A percentile compares a stretch with the other conserved stretches of the same genome.
These are phyloP conservation scores for Biancaea sappan DNA, from an alignment of 306 rosid genomes.

Conservation along the genomic window DNA sequence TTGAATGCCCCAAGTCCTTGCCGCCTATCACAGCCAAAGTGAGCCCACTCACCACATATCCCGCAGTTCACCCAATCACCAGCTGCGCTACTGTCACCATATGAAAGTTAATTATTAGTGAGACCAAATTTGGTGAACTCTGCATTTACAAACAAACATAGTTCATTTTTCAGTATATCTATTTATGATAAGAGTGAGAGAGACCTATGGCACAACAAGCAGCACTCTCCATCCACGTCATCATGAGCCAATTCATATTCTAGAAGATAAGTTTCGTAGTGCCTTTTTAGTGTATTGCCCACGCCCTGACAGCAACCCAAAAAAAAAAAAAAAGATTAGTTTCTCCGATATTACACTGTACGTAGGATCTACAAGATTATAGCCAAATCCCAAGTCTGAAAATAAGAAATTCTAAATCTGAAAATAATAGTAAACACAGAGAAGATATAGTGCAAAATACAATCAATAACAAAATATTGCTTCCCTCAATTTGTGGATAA, in stretches of 20 bases:
- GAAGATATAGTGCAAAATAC: background rate
- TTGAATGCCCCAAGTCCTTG: slow-evolving; percentile 97
- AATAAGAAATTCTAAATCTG: background rate
- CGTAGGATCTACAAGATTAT: slow-evolving; percentile 3
- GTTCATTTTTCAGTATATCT: background rate
- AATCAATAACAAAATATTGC: background rate
- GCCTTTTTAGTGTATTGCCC: slow-evolving; percentile 93
- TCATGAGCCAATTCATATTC: slow-evolving; percentile 96
- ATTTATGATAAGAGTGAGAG: background rate
- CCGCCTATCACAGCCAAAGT: slow-evolving; percentile 94
- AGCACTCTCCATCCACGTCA: slow-evolving; percentile 97
- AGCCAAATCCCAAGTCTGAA: background rate
- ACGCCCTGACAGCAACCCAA: slow-evolving; percentile 87
- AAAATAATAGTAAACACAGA: background rate
- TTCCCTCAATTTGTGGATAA: slow-evolving; percentile 15
- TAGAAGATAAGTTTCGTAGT: slow-evolving; percentile 88
- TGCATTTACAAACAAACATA: background rate
- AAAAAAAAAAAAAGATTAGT: slow-evolving; percentile 34
- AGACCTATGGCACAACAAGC: slow-evolving; percentile 67
- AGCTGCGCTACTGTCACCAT: slow-evolving; percentile 82
- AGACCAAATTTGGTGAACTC: slow-evolving; percentile 5
- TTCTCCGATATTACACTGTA: slow-evolving; percentile 10
- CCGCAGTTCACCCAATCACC: slow-evolving; percentile 99
- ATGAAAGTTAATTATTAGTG: slow-evolving; percentile 28
- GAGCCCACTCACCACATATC: slow-evolving; percentile 98